Conservation (phyloP, 2,329 filamentous ascomycete species). For the Diaporthe sp. region DNA sequence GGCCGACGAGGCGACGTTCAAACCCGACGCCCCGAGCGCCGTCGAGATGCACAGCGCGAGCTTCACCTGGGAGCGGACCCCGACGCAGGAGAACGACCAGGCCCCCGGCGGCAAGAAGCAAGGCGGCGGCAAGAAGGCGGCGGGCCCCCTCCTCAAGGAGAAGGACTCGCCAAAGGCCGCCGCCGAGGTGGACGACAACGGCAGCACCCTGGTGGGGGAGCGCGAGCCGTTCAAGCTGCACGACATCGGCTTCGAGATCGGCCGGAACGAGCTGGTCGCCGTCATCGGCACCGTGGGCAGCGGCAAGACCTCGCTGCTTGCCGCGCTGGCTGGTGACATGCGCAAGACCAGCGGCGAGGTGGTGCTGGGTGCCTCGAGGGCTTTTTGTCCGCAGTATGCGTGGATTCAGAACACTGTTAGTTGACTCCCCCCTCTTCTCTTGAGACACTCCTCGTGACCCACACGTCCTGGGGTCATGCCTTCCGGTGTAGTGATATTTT, state of each 20-base stretch:
- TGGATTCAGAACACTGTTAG: conserved; percentile 89
- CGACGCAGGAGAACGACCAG: conserved; percentile 33
- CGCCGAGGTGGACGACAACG: conserved; percentile 49
- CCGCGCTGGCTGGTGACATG: conserved; percentile 94
- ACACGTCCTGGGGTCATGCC: too few species aligned
- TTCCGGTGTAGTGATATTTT: neutral
- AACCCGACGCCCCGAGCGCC: conserved; percentile 71
- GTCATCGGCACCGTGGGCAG: conserved; percentile 92
- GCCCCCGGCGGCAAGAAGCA: conserved; percentile 52
- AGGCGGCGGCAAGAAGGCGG: conserved; percentile 49
- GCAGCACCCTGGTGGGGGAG: conserved; percentile 65
- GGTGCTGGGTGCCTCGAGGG: conserved; percentile 80
- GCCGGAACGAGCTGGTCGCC: conserved; percentile 80
- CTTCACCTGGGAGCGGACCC: conserved; percentile 87
- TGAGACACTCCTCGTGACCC: neutral
- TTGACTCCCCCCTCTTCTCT: neutral
- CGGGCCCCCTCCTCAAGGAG: conserved; percentile 51
- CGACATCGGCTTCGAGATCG: conserved; percentile 73
- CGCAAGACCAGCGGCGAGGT: conserved; percentile 81
- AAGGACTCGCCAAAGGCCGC: conserved; percentile 36
- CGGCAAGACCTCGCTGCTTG: conserved; percentile 90
- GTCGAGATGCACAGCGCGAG: conserved; percentile 77
- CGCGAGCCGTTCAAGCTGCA: conserved; percentile 78
- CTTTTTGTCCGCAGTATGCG: conserved; percentile 95
- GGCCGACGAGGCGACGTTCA: conserved; percentile 71